Percentiles rank a stretch among this genome's conserved stretches.
Evolutionary conservation across 75 land plant genomes (phyloP).

Genomic region (Cunninghamia lanceolata): DNA sequence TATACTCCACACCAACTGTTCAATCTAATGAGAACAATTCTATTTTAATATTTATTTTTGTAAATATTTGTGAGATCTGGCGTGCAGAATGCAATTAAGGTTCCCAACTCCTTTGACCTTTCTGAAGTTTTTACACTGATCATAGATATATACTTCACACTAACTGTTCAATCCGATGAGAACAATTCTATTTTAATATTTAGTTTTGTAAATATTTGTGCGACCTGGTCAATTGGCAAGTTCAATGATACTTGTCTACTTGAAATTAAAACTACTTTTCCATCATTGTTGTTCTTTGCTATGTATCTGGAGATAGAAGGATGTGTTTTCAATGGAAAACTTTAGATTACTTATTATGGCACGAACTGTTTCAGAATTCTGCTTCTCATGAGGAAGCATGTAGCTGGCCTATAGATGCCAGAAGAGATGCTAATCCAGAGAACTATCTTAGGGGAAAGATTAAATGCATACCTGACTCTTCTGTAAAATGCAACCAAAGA

Average conservation of each 20-base stretch:
- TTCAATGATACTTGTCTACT: background rate
- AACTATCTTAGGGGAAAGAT: conserved; percentile 15
- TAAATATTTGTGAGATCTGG: too few relatives aligned
- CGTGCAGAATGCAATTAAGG: background rate
- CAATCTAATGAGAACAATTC: too few relatives aligned
- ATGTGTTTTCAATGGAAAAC: background rate
- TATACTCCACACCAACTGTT: too few relatives aligned
- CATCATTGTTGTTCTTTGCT: background rate
- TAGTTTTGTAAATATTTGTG: background rate
- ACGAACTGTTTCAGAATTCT: conserved; percentile 9
- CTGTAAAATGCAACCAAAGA: conserved; percentile 19
- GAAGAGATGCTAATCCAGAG: conserved; percentile 9
- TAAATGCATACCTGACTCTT: conserved; percentile 10
- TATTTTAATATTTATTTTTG: too few relatives aligned
- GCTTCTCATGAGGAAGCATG: conserved; percentile 1
- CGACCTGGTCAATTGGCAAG: background rate
- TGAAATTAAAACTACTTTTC: background rate
- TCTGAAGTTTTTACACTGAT: background rate
- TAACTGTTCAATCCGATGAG: background rate
- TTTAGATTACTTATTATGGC: background rate
- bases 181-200: background rate
- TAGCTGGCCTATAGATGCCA: background rate
- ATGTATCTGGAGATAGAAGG: background rate
- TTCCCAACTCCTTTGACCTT: background rate
- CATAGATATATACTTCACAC: background rate